Evolutionary conservation across 331 rosid genomes (phyloP).

Genomic region (Spiraea crenata): DNA sequence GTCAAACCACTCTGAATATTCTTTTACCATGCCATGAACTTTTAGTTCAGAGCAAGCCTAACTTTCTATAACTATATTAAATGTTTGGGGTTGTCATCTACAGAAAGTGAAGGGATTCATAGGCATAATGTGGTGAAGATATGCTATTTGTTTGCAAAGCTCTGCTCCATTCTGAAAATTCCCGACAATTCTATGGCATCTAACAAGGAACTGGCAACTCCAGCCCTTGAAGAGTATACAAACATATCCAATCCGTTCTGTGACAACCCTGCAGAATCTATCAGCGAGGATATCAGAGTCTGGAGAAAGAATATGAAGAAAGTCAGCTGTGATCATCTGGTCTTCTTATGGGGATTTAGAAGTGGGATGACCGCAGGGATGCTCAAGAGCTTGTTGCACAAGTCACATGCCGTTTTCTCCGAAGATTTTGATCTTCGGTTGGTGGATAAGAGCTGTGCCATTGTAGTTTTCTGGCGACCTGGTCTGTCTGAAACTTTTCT

Average conservation of each 20-base stretch:
- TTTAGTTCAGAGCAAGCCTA: conserved; percentile 10
- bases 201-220: conserved; percentile 30
- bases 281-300: conserved; percentile 35
- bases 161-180: conserved; percentile 67
- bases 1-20: not conserved
- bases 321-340: conserved; percentile 49
- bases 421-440: conserved; percentile 67
- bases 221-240: conserved; percentile 37
- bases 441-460: conserved; percentile 72
- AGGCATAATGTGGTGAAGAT: conserved; percentile 63
- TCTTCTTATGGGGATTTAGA: conserved; percentile 81
- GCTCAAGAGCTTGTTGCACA: conserved; percentile 48
- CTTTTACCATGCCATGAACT: not conserved
- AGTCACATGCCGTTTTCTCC: conserved; percentile 54
- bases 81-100: conserved; percentile 34
- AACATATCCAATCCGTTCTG: conserved; percentile 40
- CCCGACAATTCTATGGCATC: conserved; percentile 27
- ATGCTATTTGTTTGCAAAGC: conserved; percentile 58
- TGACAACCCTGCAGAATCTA: conserved; percentile 25
- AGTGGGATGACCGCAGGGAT: conserved; percentile 52
- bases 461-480: conserved; percentile 62
- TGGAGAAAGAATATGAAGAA: conserved; percentile 53
- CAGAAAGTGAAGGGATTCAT: conserved; percentile 52
- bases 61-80: not conserved
- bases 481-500: conserved; percentile 48